Conservation (phyloP, 1,284 basidiomycete genomes). For the Boletus semigastroideus region DNA sequence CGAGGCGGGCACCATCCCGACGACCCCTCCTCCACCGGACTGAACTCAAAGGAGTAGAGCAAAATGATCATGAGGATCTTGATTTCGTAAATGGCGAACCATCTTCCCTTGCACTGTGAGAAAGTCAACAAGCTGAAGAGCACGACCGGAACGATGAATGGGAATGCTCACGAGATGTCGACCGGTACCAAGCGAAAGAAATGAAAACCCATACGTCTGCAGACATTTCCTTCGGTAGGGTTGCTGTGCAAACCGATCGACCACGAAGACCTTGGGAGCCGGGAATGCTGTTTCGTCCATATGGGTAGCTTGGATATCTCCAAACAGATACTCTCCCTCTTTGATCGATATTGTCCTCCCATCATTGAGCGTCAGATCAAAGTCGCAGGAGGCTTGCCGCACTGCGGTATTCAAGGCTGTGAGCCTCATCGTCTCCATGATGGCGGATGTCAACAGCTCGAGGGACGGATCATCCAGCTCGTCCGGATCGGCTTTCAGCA, state of each 20-base stretch:
- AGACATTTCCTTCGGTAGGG: slow-evolving; percentile 19
- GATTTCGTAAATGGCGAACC: slow-evolving; percentile 28
- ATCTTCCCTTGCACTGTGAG: slow-evolving; percentile 26
- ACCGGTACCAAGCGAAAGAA: slow-evolving; percentile 24
- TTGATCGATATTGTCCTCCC: slow-evolving; percentile 11
- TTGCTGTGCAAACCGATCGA: slow-evolving; percentile 24
- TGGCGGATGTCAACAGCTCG: slow-evolving; percentile 25
- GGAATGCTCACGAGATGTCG: slow-evolving; percentile 21
- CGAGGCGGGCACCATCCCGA: slow-evolving; percentile 14
- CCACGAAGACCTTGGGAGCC: slow-evolving; percentile 13
- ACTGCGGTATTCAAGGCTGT: slow-evolving; percentile 16
- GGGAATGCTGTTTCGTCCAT: slow-evolving; percentile 18
- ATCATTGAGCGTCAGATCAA: slow-evolving; percentile 14
- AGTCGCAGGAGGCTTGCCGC: slow-evolving; percentile 18
- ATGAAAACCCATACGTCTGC: slow-evolving; percentile 19
- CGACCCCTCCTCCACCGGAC: background rate
- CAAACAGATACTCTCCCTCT: slow-evolving; percentile 24
- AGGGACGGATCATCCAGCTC: slow-evolving; percentile 21
- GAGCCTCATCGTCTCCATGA: slow-evolving; percentile 32
- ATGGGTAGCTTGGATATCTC: slow-evolving; percentile 20
- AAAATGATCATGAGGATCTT: slow-evolving; percentile 21
- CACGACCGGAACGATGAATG: background rate
- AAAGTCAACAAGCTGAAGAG: background rate
- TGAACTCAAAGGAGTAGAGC: slow-evolving; percentile 19
- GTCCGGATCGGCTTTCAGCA: slow-evolving; percentile 14